A percentile compares a stretch with the other conserved stretches of the same genome.
Conservation (phyloP, 2,329 filamentous ascomycete genomes). For the Penicillium janthinellum region DNA sequence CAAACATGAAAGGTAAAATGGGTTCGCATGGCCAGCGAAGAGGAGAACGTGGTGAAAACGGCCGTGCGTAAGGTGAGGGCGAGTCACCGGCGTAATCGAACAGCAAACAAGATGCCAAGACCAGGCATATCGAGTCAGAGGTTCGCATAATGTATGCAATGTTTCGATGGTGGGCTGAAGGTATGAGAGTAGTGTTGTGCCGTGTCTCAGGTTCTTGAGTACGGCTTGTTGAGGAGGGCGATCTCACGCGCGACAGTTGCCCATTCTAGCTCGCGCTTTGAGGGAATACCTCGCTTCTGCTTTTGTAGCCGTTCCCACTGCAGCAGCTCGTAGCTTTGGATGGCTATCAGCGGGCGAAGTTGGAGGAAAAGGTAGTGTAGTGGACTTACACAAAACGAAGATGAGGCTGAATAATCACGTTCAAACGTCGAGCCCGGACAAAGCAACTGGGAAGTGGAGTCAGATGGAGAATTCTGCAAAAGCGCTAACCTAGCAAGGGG, state of each 20-base stretch:
- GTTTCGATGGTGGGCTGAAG: neutral
- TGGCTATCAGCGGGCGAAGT: conserved; percentile 18
- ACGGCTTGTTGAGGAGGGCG: conserved; percentile 93
- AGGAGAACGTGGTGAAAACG: neutral
- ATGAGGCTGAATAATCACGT: conserved; percentile 98
- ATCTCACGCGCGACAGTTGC: conserved; percentile 84
- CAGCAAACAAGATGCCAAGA: conserved; percentile 1
- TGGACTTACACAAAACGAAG: conserved; percentile 73
- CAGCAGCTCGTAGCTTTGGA: conserved; percentile 71
- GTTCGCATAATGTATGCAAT: neutral
- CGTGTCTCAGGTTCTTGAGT: conserved; percentile 59
- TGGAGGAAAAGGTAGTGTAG: too few relatives aligned
- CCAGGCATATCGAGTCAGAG: conserved; percentile 7
- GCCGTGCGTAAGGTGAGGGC: conserved; percentile 2
- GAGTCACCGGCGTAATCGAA: neutral
- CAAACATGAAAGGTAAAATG: conserved; percentile 13
- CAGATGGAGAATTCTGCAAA: neutral
- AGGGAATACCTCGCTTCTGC: conserved; percentile 53
- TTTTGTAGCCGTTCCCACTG: conserved; percentile 88
- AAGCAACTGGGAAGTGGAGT: conserved; percentile 64
- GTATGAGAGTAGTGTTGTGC: neutral
- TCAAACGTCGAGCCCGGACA: conserved; percentile 85
- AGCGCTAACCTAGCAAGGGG: neutral
- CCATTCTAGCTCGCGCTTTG: conserved; percentile 88
- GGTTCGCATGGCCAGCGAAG: neutral